These are phyloP conservation scores for Ogataea nitratoaversa DNA, from an alignment of 805 yeast genomes.

Conservation along the genomic window DNA sequence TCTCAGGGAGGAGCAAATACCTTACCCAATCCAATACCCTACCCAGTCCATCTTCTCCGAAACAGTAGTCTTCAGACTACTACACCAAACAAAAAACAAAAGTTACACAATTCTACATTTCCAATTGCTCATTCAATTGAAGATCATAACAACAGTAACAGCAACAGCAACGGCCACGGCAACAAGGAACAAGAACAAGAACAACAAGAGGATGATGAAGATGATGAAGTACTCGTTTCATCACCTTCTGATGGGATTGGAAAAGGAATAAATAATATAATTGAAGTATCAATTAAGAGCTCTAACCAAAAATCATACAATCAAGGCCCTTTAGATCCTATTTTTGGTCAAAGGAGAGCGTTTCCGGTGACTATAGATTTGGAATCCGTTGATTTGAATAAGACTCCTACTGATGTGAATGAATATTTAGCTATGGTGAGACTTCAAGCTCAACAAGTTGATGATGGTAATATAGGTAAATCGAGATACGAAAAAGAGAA, in stretches of 20 bases:
- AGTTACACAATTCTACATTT: too few relatives aligned
- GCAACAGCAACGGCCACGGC: too few relatives aligned
- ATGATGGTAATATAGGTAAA: slow-evolving; percentile 3
- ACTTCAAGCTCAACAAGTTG: slow-evolving; percentile 25
- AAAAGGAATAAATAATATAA: neutral
- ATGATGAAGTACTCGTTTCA: slow-evolving; percentile 1
- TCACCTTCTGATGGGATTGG: neutral
- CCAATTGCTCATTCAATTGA: too few relatives aligned
- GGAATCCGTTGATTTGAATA: slow-evolving; percentile 10
- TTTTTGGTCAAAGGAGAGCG: slow-evolving; percentile 34
- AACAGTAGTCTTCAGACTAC: neutral
- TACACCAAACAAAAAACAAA: neutral
- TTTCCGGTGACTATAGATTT: slow-evolving; percentile 28
- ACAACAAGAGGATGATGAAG: slow-evolving; percentile 3
- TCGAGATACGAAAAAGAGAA: slow-evolving; percentile 4
- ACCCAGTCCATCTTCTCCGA: slow-evolving; percentile 4
- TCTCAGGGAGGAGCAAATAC: too few relatives aligned
- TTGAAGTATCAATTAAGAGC: neutral
- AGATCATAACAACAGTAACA: too few relatives aligned
- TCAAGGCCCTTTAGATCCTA: slow-evolving; percentile 33
- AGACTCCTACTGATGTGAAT: slow-evolving; percentile 23
- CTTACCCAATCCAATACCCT: slow-evolving; percentile 4
- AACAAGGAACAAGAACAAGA: too few relatives aligned
- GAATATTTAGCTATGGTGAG: slow-evolving; percentile 33
- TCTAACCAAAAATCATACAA: slow-evolving; percentile 9